A percentile compares a stretch with the other conserved stretches of the same genome.
Evolutionary conservation across 257 asterid genomes (phyloP).

Genomic region (Cruciata laevipes): DNA sequence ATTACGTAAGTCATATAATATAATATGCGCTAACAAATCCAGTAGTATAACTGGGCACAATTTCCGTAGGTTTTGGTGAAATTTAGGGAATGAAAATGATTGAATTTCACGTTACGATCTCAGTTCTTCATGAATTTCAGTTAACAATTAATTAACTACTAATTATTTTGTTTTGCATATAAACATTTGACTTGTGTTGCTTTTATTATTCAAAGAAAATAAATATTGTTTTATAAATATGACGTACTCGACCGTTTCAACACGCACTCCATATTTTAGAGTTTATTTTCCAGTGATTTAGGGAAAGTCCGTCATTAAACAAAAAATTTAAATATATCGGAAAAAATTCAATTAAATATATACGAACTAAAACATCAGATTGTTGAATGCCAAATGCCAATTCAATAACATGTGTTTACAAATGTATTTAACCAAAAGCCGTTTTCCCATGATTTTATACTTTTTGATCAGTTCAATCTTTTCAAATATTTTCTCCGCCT

Average conservation of each 20-base stretch:
- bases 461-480: not conserved
- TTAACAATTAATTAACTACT: not conserved
- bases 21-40: slow-evolving; percentile 3
- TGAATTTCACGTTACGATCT: slow-evolving; percentile 27
- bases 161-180: not conserved
- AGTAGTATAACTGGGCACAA: not conserved
- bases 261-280: not conserved
- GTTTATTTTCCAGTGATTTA: not conserved
- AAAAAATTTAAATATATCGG: no score
- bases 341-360: no score
- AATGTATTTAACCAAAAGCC: not conserved
- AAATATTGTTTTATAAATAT: not conserved
- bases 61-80: slow-evolving; percentile 15
- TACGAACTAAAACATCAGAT: not conserved
- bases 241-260: not conserved
- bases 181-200: slow-evolving; percentile 3
- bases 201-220: not conserved
- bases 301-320: not conserved
- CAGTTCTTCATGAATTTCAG: not conserved
- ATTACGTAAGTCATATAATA: slow-evolving; percentile 8
- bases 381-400: not conserved
- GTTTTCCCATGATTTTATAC: not conserved
- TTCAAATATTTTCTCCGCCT: not conserved
- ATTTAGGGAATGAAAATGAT: slow-evolving; percentile 34
- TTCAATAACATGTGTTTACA: not conserved